phyloP scores from a whole-genome alignment of 2,329 filamentous ascomycete genomes.

The Alternaria novae-zelandiae region DNA sequence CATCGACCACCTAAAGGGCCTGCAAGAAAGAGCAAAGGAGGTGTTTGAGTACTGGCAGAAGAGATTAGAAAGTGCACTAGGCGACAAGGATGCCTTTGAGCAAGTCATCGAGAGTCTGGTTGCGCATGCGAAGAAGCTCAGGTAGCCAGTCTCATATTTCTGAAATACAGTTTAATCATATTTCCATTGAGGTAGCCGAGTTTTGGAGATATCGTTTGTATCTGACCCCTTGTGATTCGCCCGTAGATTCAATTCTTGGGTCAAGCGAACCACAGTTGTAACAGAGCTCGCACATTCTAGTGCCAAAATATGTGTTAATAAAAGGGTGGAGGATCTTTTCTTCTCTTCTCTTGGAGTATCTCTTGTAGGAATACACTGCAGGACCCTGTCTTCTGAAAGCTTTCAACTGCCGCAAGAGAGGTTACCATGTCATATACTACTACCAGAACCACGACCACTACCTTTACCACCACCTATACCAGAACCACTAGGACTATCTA shows the following conservation, averaged over 20 bases:
- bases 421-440: not conserved
- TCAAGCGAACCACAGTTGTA: not conserved
- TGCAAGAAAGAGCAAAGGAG: slow-evolving; percentile 75
- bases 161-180: not conserved
- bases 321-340: not conserved
- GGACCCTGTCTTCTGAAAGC: not conserved
- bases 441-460: not conserved
- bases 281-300: not conserved
- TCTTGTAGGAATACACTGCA: not conserved
- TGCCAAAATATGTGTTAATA: not conserved
- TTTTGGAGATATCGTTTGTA: not conserved
- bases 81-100: slow-evolving; percentile 92
- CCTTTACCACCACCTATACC: not conserved
- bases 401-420: not conserved
- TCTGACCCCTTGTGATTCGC: not conserved
- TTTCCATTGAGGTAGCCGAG: not conserved
- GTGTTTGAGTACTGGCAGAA: slow-evolving; percentile 89
- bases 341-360: not conserved
- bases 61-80: slow-evolving; percentile 82
- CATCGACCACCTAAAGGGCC: slow-evolving; percentile 69
- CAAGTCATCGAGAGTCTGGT: slow-evolving; percentile 97
- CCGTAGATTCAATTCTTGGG: not conserved
- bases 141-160: slow-evolving; percentile 53
- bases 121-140: slow-evolving; percentile 83
- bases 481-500: not conserved